Evolutionary conservation across 257 asterid species (phyloP), one percentile per base, ranked within the genome.

Genomic region (Primulina tabacum): DNA sequence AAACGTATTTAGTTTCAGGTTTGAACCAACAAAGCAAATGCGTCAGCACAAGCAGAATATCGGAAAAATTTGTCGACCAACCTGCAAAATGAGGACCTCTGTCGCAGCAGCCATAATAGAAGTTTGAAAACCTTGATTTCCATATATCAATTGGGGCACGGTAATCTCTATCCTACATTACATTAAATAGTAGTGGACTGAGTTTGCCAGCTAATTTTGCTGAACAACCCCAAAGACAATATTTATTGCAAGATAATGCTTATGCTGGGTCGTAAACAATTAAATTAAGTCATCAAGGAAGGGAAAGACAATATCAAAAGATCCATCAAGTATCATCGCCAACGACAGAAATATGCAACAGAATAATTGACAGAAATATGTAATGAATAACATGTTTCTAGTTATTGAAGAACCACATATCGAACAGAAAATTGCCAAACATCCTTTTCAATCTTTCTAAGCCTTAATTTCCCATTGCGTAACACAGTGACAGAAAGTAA

Each of bases 31-130:
- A 47, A 53, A 69, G 12, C 34, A 67, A 64, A 60, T 70, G 72
- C 32, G 55, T 60, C 26, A 64, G 64, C 70, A 73, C 53, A 43
- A 60, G 40, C 47, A 37, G 61, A 71, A 29, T 21, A 18, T 56
- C 26, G 59, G 11, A 40, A 69, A 56, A 33, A 62, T 53, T 29
- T 69, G 62, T 32, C 43, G 60, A 82, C 96, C 84, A 83, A 94
- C 99, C 78, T 9, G 90, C 68, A 74, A 83, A 88, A 76, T 74
- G 80, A 60, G 87, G 88, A 67, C 89, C 87, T 86, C 93, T 85
- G 35, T 87, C 86, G 68, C 99, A 89, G 89, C 99, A 94, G 24
- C 97, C 95, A 64, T 85, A 80, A 80, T 94, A 94, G 33, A 77
- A 82, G 71, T 79, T 80, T 52, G 99, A 82, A 80, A 74, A 84